These are phyloP conservation scores for Ascoidea rubescens DNA, from an alignment of 805 yeast genomes.

Conservation along the genomic window DNA sequence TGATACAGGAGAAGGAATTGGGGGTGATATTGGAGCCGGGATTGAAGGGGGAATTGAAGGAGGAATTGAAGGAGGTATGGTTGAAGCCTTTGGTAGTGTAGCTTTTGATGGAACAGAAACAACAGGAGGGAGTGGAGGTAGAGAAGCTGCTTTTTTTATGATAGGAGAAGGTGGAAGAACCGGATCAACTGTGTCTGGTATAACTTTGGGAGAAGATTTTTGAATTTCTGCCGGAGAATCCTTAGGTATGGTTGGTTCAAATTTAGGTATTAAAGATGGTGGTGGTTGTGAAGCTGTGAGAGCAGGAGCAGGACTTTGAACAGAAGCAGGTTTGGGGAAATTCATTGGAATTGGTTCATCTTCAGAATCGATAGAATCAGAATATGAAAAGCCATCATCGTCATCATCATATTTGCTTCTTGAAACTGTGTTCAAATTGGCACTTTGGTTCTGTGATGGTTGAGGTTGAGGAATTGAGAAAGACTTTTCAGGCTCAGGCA, in stretches of 20 bases:
- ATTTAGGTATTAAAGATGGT: too few species aligned
- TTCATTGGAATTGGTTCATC: not conserved
- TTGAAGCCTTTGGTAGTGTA: not conserved
- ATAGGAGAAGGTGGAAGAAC: too few species aligned
- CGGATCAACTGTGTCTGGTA: too few species aligned
- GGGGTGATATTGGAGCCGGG: not conserved
- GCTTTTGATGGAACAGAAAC: not conserved
- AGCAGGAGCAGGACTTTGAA: too few species aligned
- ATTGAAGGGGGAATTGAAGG: not conserved
- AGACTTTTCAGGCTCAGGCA: not conserved
- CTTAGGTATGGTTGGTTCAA: too few species aligned
- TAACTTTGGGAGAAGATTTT: too few species aligned
- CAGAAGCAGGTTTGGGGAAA: not conserved
- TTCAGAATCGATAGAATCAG: not conserved
- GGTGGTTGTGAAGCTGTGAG: too few species aligned
- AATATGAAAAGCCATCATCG: slow-evolving; percentile 7
- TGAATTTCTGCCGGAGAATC: too few species aligned
- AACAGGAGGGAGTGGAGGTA: not conserved
- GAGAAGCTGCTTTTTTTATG: not conserved
- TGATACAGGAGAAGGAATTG: not conserved
- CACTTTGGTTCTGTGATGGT: slow-evolving; percentile 1
- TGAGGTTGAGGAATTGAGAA: slow-evolving; percentile 3
- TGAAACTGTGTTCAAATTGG: slow-evolving; percentile 5
- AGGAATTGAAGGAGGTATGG: not conserved
- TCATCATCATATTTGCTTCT: slow-evolving; percentile 11